Evolutionary conservation across 2,329 filamentous ascomycete genomes (phyloP).

Genomic region (Talaromyces islandicus): DNA sequence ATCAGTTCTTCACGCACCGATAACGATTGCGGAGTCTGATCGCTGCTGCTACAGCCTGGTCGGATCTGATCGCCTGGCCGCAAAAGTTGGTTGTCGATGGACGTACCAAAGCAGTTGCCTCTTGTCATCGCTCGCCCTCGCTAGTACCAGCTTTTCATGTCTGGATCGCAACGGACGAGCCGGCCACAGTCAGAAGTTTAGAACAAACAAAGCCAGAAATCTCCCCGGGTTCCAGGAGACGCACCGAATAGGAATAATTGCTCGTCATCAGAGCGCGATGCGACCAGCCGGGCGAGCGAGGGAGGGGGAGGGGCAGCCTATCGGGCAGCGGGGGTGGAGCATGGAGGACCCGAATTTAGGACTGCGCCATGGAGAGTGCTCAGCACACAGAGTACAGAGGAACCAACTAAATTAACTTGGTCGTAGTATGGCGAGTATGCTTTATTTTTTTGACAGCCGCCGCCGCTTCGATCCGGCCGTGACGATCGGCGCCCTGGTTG

Average conservation of each 20-base stretch:
- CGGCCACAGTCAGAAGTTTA: neutral
- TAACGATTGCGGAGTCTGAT: neutral
- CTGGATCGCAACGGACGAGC: neutral
- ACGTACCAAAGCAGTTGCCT: neutral
- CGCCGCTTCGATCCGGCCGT: neutral
- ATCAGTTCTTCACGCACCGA: neutral
- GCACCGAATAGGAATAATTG: neutral
- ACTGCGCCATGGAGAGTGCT: neutral
- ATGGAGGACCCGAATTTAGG: neutral
- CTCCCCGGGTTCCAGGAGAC: neutral
- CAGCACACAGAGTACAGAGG: no score
- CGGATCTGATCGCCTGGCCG: neutral
- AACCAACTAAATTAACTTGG: neutral
- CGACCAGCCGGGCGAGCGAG: neutral
- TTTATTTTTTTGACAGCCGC: neutral
- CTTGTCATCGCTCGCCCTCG: neutral
- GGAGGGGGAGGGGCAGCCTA: neutral
- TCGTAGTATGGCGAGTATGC: neutral
- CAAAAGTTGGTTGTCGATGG: neutral
- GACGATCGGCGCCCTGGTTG: neutral
- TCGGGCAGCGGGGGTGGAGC: neutral
- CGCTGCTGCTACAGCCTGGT: neutral
- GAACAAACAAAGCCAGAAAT: neutral
- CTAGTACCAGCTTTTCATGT: neutral
- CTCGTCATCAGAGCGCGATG: neutral